These are phyloP conservation scores for Atractiella rhizophila DNA, from an alignment of 768 basidiomycete species.

Conservation along the genomic window DNA sequence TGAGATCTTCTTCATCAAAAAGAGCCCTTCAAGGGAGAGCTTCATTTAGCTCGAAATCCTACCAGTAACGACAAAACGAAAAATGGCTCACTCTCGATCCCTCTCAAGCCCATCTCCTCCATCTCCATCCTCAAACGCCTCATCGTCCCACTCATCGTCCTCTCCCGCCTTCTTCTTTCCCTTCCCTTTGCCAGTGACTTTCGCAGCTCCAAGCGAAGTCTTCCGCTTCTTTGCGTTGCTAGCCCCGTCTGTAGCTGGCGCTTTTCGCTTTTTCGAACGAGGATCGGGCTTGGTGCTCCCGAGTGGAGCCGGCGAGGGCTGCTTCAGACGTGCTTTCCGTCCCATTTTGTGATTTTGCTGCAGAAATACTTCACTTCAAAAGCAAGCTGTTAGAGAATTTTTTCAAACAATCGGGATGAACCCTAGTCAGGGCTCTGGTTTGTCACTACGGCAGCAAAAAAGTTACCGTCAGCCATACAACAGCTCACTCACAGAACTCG, in stretches of 20 bases:
- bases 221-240: neutral
- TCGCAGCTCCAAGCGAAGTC: neutral
- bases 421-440: too few relatives aligned
- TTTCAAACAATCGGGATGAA: too few relatives aligned
- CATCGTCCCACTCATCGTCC: conserved; percentile 30
- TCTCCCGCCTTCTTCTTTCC: conserved; percentile 30
- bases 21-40: conserved; percentile 8
- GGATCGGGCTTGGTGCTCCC: neutral
- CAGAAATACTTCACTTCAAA: neutral
- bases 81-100: conserved; percentile 22
- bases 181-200: neutral
- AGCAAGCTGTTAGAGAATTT: too few relatives aligned
- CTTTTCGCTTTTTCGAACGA: neutral
- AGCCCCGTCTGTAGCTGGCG: neutral
- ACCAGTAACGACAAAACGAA: neutral
- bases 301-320: conserved; percentile 2
- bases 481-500: too few relatives aligned
- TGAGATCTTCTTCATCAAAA: conserved; percentile 15
- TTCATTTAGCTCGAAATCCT: too few relatives aligned
- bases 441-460: too few relatives aligned
- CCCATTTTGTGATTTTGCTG: neutral
- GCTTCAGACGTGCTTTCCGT: conserved; percentile 2
- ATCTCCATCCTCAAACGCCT: conserved; percentile 27
- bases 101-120: conserved; percentile 28
- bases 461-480: too few relatives aligned